Base-by-base conservation (phyloP, 2,329 filamentous ascomycete species). In the Microdochium trichocladiopsis region DNA sequence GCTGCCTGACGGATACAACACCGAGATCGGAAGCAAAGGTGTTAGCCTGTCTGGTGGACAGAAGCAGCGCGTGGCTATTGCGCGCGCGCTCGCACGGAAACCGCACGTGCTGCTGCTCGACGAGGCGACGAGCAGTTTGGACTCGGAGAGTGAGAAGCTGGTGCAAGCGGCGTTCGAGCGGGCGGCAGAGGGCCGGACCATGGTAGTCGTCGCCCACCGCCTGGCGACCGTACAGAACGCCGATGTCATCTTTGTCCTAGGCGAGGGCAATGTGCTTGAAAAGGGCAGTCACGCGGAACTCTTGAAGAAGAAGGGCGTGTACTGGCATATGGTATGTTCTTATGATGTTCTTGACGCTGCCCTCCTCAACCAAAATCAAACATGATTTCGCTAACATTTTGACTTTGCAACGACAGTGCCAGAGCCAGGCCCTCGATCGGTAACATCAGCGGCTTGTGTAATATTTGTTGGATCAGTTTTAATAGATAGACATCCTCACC, bases 181-280 rank as follows among this genome's bases (percentile, higher is more conserved):
- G 43, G 83, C 82, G 0, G 76, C 76, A 3, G 74, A 75, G 56
- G 79, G 79, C 2, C 70, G 79, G 8, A 84, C 89, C 2, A 88
- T 88, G 55, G 74, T 94, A 2, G 87, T 87, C 2, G 87, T 94
- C 11, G 89, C 89, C 1, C 89, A 93, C 65, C 76, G 88, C 14
- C 72, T 93, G 49, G 85, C 85, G 0, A 93, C 87, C 12, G 83
- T 92, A 21, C 87, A 88, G 66, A 86, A 91, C 58, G 87, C 88
- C 1, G 84, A 93, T 64, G 72, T 84, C n/a, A 92, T 92, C 43
- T 90, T 88, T 60, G 87, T 93, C 0, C 80, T 94, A 48, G 86
- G 87, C 11, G 77, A 84, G 55, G 82, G 85, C 23, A 78, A 73
- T 57, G 69, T 82, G 45, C 61, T 82, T 11, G 79, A 82, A 63